A percentile compares a stretch with the other conserved stretches of the same genome.
Conservation (phyloP, 2,329 filamentous ascomycete genomes). For the Emericellopsis atlantica region DNA sequence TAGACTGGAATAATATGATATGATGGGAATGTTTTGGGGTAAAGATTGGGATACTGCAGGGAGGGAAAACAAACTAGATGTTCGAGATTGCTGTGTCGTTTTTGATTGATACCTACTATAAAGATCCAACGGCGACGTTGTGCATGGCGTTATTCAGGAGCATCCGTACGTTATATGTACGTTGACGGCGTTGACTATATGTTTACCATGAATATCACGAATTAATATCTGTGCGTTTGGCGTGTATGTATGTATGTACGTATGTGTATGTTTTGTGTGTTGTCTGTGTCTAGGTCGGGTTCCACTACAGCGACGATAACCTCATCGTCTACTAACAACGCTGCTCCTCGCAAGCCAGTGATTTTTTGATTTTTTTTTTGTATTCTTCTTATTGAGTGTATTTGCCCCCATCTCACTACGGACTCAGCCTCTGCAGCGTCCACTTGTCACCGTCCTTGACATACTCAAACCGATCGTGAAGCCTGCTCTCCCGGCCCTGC, state of each 20-base stretch:
- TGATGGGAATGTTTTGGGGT: background rate
- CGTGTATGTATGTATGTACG: constrained; percentile 9
- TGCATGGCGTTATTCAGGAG: background rate
- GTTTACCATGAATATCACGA: constrained; percentile 3
- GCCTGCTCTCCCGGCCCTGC: constrained; percentile 76
- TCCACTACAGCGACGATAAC: no score
- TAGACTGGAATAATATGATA: background rate
- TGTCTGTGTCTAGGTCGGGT: background rate
- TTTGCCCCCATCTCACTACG: no score
- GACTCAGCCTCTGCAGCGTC: constrained; percentile 63
- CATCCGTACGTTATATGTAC: no score
- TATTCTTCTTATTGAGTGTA: no score
- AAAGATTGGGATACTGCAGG: no score
- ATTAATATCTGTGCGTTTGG: constrained; percentile 9
- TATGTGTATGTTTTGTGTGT: constrained; percentile 6
- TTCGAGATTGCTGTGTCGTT: no score
- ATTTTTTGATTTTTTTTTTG: no score
- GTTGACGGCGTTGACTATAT: background rate
- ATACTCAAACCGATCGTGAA: constrained; percentile 93
- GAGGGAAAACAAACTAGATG: no score
- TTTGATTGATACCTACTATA: constrained; percentile 2
- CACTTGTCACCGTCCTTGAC: constrained; percentile 47
- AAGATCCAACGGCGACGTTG: background rate
- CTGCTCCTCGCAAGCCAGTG: no score
- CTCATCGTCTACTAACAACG: no score